Conservation (phyloP, 441 rosid species). For the Arabidopsis lyrata region DNA sequence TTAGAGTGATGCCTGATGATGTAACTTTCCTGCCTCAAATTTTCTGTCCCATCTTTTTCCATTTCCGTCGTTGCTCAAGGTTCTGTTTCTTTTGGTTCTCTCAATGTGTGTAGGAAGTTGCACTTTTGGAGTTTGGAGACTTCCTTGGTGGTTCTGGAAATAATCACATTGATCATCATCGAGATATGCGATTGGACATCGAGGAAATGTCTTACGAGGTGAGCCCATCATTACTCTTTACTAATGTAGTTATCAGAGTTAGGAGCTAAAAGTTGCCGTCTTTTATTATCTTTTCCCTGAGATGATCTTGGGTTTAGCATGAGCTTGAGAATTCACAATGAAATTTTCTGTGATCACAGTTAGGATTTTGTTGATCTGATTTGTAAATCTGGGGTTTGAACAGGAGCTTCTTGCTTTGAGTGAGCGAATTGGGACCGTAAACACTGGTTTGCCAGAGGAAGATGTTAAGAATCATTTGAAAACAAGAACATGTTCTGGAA, state of each 20-base stretch:
- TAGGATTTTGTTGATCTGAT: constrained; percentile 29
- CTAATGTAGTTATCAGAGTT: not conserved
- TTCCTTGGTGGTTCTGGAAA: constrained; percentile 60
- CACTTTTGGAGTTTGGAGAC: constrained; percentile 74
- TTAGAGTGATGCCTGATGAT: constrained; percentile 82
- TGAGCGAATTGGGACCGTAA: constrained; percentile 82
- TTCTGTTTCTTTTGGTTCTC: constrained; percentile 25
- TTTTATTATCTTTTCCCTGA: not conserved
- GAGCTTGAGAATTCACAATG: constrained; percentile 6
- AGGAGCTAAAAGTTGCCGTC: not conserved
- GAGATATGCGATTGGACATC: constrained; percentile 94
- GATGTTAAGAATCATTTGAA: constrained; percentile 56
- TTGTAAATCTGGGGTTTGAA: constrained; percentile 19
- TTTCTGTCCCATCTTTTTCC: constrained; percentile 16
- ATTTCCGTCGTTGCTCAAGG: constrained; percentile 2
- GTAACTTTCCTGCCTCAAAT: constrained; percentile 48
- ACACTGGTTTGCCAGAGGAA: constrained; percentile 84
- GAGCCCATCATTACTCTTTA: constrained; percentile 32
- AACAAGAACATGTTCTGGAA: constrained; percentile 53
- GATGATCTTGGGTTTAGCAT: constrained; percentile 9
- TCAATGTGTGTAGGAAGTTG: constrained; percentile 71
- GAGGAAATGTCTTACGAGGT: constrained; percentile 98
- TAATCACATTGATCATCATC: constrained; percentile 72
- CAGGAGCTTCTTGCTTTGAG: constrained; percentile 94
- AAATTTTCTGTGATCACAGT: constrained; percentile 17